A percentile compares a stretch with the other conserved stretches of the same genome.
These are phyloP conservation scores for Coniferiporia sulphurascens DNA, from an alignment of 1,284 basidiomycete species.

Conservation along the genomic window DNA sequence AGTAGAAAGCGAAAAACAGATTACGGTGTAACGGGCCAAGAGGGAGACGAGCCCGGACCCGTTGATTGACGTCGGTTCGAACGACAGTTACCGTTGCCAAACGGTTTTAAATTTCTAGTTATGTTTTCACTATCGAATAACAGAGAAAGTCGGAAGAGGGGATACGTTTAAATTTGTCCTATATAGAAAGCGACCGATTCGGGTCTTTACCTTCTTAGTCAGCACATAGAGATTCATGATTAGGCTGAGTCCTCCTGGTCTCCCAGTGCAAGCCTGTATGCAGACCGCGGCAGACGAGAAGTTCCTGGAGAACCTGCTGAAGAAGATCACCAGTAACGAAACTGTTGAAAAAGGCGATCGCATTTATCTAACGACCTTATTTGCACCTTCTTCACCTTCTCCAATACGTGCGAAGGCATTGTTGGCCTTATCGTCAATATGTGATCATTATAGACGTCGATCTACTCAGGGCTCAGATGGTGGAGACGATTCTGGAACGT, in stretches of 20 bases:
- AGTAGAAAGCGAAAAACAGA: constrained; percentile 26
- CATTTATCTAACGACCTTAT: constrained; percentile 42
- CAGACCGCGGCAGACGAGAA: not conserved
- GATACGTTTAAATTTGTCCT: too few relatives aligned
- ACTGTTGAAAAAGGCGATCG: not conserved
- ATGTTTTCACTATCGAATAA: too few relatives aligned
- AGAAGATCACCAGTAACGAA: constrained; percentile 1
- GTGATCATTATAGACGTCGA: constrained; percentile 45
- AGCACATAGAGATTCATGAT: too few relatives aligned
- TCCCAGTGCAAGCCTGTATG: not conserved
- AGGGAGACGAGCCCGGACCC: not conserved
- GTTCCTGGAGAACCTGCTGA: constrained; percentile 8
- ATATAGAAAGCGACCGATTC: too few relatives aligned
- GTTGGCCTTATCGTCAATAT: constrained; percentile 58
- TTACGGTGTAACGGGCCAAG: not conserved
- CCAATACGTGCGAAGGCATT: constrained; percentile 58
- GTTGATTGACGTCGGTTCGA: not conserved
- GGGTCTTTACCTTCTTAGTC: too few relatives aligned
- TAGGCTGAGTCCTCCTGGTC: not conserved
- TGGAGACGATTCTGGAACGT: constrained; percentile 42
- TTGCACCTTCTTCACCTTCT: constrained; percentile 43
- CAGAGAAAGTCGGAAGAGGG: too few relatives aligned
- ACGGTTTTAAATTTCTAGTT: not conserved
- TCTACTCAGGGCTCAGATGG: constrained; percentile 28
- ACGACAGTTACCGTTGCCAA: not conserved